phyloP scores from a whole-genome alignment of 805 yeast genomes.

The Cyberlindnera sargentensis region DNA sequence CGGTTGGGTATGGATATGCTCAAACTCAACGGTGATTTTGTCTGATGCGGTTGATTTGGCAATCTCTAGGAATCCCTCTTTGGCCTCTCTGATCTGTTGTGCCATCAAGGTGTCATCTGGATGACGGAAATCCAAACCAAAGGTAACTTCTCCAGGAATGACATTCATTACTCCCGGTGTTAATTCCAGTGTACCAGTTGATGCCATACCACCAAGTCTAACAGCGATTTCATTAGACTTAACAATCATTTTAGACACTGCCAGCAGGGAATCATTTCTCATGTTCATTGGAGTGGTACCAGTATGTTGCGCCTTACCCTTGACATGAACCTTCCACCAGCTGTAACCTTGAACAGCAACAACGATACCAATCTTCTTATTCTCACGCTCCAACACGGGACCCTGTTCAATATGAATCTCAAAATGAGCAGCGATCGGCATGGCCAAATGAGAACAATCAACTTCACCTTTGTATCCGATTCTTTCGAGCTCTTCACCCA shows the following conservation, averaged over 20 bases:
- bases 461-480: slow-evolving; percentile 56
- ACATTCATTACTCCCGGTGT: slow-evolving; percentile 62
- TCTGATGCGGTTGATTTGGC: slow-evolving; percentile 24
- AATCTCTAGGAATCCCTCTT: slow-evolving; percentile 30
- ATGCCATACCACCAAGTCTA: slow-evolving; percentile 44
- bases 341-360: slow-evolving; percentile 58
- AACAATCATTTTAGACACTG: slow-evolving; percentile 50
- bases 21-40: slow-evolving; percentile 33
- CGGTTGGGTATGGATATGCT: slow-evolving; percentile 41
- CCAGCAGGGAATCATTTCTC: slow-evolving; percentile 55
- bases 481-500: slow-evolving; percentile 46
- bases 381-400: slow-evolving; percentile 52
- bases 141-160: slow-evolving; percentile 53
- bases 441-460: slow-evolving; percentile 39
- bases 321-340: slow-evolving; percentile 53
- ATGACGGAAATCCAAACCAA: slow-evolving; percentile 58
- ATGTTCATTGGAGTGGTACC: slow-evolving; percentile 64
- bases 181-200: slow-evolving; percentile 51
- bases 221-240: slow-evolving; percentile 50
- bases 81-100: slow-evolving; percentile 32
- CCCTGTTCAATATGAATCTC: slow-evolving; percentile 78
- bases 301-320: slow-evolving; percentile 63
- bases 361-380: slow-evolving; percentile 57
- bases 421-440: slow-evolving; percentile 61
- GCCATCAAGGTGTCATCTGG: slow-evolving; percentile 36